These are phyloP conservation scores for Bruguiera gymnorhiza DNA, from an alignment of 345 rosid genomes.

Conservation along the genomic window DNA sequence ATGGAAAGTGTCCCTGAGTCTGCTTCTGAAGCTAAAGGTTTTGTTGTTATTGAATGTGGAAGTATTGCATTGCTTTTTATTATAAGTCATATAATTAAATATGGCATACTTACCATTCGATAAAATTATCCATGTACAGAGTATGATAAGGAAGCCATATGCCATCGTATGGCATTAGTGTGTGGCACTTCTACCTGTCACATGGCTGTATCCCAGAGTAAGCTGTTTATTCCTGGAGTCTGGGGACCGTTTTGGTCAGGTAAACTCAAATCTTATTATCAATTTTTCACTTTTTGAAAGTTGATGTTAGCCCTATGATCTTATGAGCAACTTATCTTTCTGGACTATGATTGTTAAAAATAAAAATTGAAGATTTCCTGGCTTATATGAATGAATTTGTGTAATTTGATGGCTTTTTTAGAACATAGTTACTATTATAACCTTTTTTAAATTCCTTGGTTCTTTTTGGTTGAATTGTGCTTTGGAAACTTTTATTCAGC, in stretches of 20 bases:
- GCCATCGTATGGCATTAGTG: slow-evolving; percentile 79
- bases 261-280: slow-evolving; percentile 18
- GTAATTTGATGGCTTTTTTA: too few relatives aligned
- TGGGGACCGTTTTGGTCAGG: slow-evolving; percentile 99
- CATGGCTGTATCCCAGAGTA: slow-evolving; percentile 83
- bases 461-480: too few relatives aligned
- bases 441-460: too few relatives aligned
- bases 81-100: neutral
- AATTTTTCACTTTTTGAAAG: slow-evolving; percentile 1
- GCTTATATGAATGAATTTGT: too few relatives aligned
- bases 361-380: neutral
- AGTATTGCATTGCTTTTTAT: neutral
- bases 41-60: slow-evolving; percentile 8
- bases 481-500: too few relatives aligned
- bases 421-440: too few relatives aligned
- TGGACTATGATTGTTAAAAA: neutral
- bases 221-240: slow-evolving; percentile 90
- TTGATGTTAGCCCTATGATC: neutral
- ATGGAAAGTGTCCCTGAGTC: slow-evolving; percentile 68
- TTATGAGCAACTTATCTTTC: slow-evolving; percentile 1
- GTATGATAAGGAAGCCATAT: slow-evolving; percentile 58
- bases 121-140: slow-evolving; percentile 29
- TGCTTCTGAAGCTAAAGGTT: slow-evolving; percentile 54
- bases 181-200: slow-evolving; percentile 98
- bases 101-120: neutral